Evolutionary conservation across 2,329 filamentous ascomycete species (phyloP).

Genomic region (Diaporthe capsici): DNA sequence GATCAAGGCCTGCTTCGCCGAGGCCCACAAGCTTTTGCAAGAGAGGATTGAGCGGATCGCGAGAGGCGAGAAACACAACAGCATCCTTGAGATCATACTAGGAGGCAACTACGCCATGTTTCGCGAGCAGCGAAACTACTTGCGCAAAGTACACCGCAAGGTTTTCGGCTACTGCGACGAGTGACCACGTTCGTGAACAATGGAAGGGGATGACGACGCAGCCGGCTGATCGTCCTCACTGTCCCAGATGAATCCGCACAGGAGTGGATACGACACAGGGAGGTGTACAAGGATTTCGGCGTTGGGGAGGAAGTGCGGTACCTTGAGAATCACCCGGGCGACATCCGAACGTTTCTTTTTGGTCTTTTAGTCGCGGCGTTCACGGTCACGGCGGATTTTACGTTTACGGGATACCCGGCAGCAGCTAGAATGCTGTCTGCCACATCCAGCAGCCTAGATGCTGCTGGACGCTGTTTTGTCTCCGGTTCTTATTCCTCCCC

Average conservation of each 20-base stretch:
- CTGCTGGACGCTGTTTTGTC: conserved; percentile 21
- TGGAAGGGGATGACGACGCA: not conserved
- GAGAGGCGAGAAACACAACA: conserved; percentile 50
- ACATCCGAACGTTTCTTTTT: conserved; percentile 1
- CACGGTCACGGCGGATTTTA: conserved; percentile 31
- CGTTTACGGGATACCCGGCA: conserved; percentile 41
- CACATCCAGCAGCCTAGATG: conserved; percentile 13
- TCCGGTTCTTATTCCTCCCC: conserved; percentile 29
- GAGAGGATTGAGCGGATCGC: conserved; percentile 69
- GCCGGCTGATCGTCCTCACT: not conserved
- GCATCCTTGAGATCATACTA: conserved; percentile 80
- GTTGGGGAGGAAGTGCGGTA: conserved; percentile 8
- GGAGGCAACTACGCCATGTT: conserved; percentile 86
- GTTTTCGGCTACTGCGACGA: conserved; percentile 52
- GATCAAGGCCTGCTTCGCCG: conserved; percentile 79
- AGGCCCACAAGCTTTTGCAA: conserved; percentile 71
- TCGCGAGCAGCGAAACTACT: conserved; percentile 74
- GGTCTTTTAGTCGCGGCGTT: conserved; percentile 36
- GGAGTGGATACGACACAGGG: not conserved
- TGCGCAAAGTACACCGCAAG: conserved; percentile 67
- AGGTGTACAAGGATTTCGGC: not conserved
- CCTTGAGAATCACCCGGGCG: conserved; percentile 7
- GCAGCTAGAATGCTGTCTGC: conserved; percentile 33
- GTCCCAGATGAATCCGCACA: not conserved
- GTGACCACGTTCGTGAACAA: conserved; percentile 39